Base-by-base conservation (phyloP, 1,284 basidiomycete genomes). In the Ceratobasidium sp. region DNA sequence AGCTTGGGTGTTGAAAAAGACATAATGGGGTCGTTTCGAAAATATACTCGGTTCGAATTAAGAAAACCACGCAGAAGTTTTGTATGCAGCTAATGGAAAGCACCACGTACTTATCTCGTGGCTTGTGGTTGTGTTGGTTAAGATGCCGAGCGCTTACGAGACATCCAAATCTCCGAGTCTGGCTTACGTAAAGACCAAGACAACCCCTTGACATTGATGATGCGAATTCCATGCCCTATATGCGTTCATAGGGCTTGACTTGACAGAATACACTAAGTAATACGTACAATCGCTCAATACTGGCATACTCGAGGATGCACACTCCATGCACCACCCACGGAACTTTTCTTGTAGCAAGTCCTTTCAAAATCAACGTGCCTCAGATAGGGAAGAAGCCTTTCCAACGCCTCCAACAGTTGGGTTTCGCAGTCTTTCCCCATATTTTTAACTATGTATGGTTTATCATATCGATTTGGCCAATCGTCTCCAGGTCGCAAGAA, bases 401-500 rank as follows among this genome's bases (percentile, higher is more conserved):
- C 65, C n/a, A 67, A 25, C 1, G 11, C 22, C 4, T 1, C 11
- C 19, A 52, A 29, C 4, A 67, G 65, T 29, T 67, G 22, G 1
- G 6, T 52, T 17, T 40, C 22, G 43, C 43, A 49, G 25, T 34
- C 13, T 67, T 32, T 19, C 22, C 46, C 65, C 8, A 34, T 15
- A 1, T 25, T 29, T 13, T 67, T 17, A 29, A 67, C 19, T 32
- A 2, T 2, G 40, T 67, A 67, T 15, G 65, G 65, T 43, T 67
- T 29, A n/a, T 7, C 7, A 51, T 32, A 67, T 7, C 22, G 46
- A 17, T 44, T 51, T 13, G 65, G 65, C 65, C 65, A 67, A 25
- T 49, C 19, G 29, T 67, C 65, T 13, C 40, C 65, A 2, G 15
- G 17, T 25, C 65, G 34, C 29, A 67, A 34, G 29, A 67, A 67